These are phyloP conservation scores for Diaporthe sp. DNA, from an alignment of 2,329 filamentous ascomycete species.

Conservation along the genomic window DNA sequence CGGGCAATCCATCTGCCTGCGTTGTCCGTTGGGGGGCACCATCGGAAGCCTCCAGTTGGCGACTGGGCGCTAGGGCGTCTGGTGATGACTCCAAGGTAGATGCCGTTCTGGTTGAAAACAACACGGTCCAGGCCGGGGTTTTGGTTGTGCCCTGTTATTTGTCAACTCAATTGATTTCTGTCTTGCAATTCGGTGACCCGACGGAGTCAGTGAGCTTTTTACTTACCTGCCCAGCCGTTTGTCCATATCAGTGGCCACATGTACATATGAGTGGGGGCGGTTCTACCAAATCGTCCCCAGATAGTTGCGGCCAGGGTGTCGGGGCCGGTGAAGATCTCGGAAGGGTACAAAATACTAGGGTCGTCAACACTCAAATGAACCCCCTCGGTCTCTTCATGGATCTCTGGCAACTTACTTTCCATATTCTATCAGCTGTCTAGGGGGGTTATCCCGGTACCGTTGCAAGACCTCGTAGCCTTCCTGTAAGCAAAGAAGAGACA, in stretches of 20 bases:
- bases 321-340: fast-evolving
- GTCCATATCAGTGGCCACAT: background rate
- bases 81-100: constrained; percentile 1
- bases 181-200: no score
- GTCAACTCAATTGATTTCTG: background rate
- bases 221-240: background rate
- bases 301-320: background rate
- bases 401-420: background rate
- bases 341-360: background rate
- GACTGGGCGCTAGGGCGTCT: background rate
- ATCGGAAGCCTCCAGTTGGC: background rate
- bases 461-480: constrained; percentile 4
- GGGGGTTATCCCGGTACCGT: background rate
- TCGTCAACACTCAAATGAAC: background rate
- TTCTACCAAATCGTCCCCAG: background rate
- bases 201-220: background rate
- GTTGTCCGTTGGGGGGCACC: background rate
- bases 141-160: background rate
- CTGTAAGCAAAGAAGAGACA: background rate
- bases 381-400: no score
- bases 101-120: background rate
- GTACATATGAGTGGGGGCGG: background rate
- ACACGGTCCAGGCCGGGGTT: background rate
- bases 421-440: background rate
- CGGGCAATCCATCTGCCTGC: background rate